Evolutionary conservation across 2,329 filamentous ascomycete genomes (phyloP), one percentile per base, ranked within the genome.

Genomic region (Saccharata proteae): DNA sequence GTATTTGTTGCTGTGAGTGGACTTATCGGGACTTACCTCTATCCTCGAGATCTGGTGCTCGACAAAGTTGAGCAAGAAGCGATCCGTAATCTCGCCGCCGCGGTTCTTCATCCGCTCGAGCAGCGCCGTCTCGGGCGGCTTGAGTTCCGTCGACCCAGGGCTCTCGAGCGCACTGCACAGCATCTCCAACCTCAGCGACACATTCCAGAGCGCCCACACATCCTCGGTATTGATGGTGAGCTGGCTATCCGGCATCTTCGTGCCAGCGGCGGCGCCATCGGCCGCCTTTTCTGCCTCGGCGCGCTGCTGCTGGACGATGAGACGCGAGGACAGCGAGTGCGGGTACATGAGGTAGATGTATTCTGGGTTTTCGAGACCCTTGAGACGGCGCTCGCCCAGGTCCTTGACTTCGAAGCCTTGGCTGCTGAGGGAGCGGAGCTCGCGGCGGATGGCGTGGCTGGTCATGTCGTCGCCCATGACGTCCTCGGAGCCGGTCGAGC

Each of bases 371-470:
- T 98, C 90, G 9, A 98, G 74, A 17, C 90, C 90, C 59, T 98
- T 98, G 35, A 98, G 68, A 50, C 93, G 94, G 43, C 80, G 79
- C 57, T 96, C 86, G 29, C 90, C 90, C 53, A 93, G 79, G 47
- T 94, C 86, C 57, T 94, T 94, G 49, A 96, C 85, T 52, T 93
- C 84, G 48, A 96, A 98, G 6, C 90, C 90, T 57, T 93, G 84
- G 28, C 77, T 85, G 44, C 78, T 90, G 16, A 98, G 69, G 16
- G 82, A 80, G 29, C 84, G 75, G 13, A 98, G 65, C 55, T 98
- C 90, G 33, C 81, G 82, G 36, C 84, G 78, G 44, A 96, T 93
- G 8, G 79, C 67, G 32, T 76, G 66, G n/a, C 72, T 77, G 38
- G 80, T 67, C 2, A 71, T 59, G 49, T 93, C 85, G 35, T 90